Percentiles rank a stretch among this genome's conserved stretches.
Conservation (phyloP, 352 stramenopile species). For the Peronosclerospora sorghi region DNA sequence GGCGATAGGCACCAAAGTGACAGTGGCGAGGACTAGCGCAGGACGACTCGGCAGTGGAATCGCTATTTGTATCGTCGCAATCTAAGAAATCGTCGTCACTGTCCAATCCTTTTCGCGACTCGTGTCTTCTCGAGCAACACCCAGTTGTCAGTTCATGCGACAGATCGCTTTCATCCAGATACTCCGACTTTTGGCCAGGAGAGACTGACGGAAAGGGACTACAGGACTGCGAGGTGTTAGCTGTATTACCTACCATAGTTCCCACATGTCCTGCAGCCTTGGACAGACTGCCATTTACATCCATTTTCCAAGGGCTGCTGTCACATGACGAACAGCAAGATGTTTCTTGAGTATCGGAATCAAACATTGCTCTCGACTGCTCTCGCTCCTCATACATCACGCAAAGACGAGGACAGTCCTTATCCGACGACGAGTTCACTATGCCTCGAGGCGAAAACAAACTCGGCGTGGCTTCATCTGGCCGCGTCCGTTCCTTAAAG, state of each 20-base stretch:
- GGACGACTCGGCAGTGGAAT: conserved; percentile 63
- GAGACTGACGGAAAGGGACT: conserved; percentile 1
- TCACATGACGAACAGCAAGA: no score
- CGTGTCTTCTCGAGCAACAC: no score
- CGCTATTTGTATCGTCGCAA: conserved; percentile 63
- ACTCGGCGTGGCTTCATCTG: neutral
- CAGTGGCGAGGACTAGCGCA: conserved; percentile 51
- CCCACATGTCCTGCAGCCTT: conserved; percentile 7
- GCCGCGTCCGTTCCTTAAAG: neutral
- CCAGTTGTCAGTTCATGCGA: conserved; percentile 6
- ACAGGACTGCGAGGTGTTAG: conserved; percentile 1
- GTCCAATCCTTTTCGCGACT: conserved; percentile 15
- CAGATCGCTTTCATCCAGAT: conserved; percentile 10
- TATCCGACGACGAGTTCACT: no score
- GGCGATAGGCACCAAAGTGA: conserved; percentile 20
- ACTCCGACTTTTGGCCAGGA: conserved; percentile 1
- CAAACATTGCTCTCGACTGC: no score
- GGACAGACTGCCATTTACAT: neutral
- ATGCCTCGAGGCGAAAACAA: neutral
- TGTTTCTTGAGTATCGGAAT: no score
- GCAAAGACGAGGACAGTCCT: no score
- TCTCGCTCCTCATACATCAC: no score
- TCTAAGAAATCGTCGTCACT: conserved; percentile 57
- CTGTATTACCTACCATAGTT: neutral
- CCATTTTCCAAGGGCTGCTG: no score